Percentiles rank a stretch among this genome's conserved stretches.
Conservation (phyloP, 768 basidiomycete genomes). For the Lentinula raphanica region DNA sequence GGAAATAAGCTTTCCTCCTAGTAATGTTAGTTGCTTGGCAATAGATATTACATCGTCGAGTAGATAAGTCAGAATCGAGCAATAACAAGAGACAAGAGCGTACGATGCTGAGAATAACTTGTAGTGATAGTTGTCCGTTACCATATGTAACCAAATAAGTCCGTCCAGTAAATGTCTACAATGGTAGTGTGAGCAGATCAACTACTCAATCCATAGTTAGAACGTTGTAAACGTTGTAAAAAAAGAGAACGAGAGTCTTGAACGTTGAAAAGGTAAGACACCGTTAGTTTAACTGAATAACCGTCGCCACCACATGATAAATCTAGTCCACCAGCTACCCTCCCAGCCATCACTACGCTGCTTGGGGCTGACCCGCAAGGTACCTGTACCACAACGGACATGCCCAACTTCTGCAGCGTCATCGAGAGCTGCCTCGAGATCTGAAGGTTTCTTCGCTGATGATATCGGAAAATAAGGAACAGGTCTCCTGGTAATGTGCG, state of each 20-base stretch:
- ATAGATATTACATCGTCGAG: not conserved
- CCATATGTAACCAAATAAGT: not conserved
- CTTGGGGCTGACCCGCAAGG: conserved; percentile 70
- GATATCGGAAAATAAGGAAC: conserved; percentile 63
- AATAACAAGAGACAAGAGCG: too few relatives aligned
- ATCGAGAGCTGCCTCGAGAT: conserved; percentile 69
- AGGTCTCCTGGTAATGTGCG: conserved; percentile 65
- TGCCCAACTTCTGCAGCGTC: conserved; percentile 48
- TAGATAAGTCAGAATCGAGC: not conserved
- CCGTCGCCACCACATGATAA: conserved; percentile 75
- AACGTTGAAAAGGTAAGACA: not conserved
- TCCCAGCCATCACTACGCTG: conserved; percentile 60
- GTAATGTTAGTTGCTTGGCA: not conserved
- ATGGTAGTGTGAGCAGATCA: not conserved
- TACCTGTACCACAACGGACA: conserved; percentile 75
- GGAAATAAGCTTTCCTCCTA: not conserved
- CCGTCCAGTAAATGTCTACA: not conserved
- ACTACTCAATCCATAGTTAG: not conserved
- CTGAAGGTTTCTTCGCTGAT: conserved; percentile 26
- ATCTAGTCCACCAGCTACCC: conserved; percentile 76
- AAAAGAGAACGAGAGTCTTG: not conserved
- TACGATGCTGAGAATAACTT: not conserved
- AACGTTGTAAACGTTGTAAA: too few relatives aligned
- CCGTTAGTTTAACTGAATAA: conserved; percentile 55
- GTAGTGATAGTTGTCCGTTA: not conserved